These are phyloP conservation scores for Russula earlei DNA, from an alignment of 768 basidiomycete genomes.

Conservation along the genomic window DNA sequence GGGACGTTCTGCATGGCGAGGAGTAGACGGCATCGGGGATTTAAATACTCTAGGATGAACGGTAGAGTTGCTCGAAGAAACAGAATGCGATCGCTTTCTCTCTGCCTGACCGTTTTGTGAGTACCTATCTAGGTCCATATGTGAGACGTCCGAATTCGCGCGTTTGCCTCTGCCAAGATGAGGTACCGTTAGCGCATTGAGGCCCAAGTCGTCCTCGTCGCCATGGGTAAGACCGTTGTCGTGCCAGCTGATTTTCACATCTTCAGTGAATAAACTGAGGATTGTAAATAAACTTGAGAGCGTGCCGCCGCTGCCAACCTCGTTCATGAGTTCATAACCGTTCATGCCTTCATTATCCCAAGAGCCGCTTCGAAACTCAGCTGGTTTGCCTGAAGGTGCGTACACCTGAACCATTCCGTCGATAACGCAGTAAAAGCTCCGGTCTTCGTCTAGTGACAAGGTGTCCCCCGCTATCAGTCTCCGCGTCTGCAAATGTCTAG, in stretches of 20 bases:
- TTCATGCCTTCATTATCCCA: constrained; percentile 88
- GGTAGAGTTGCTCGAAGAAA: constrained; percentile 63
- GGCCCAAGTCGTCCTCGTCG: constrained; percentile 16
- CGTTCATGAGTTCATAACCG: constrained; percentile 92
- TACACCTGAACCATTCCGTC: constrained; percentile 97
- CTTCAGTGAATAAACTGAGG: constrained; percentile 91
- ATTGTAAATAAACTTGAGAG: constrained; percentile 96
- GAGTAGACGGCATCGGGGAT: constrained; percentile 22
- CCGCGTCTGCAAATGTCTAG: constrained; percentile 89
- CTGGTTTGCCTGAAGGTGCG: constrained; percentile 53
- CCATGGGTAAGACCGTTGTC: constrained; percentile 31
- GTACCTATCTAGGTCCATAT: constrained; percentile 37
- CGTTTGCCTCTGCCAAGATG: constrained; percentile 25
- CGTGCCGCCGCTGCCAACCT: constrained; percentile 92
- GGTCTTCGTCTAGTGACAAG: constrained; percentile 81
- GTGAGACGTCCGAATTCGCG: constrained; percentile 58
- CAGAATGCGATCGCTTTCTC: constrained; percentile 42
- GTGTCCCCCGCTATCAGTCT: constrained; percentile 95
- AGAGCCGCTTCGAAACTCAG: constrained; percentile 39
- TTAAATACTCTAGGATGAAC: constrained; percentile 39
- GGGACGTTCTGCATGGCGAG: constrained; percentile 10
- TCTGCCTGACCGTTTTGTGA: constrained; percentile 21
- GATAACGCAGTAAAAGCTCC: constrained; percentile 95
- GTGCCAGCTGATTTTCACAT: constrained; percentile 88
- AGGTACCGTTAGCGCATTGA: constrained; percentile 8